Base-by-base conservation (phyloP, 2,329 filamentous ascomycete species). In the Myriosclerotinia scirpicola region DNA sequence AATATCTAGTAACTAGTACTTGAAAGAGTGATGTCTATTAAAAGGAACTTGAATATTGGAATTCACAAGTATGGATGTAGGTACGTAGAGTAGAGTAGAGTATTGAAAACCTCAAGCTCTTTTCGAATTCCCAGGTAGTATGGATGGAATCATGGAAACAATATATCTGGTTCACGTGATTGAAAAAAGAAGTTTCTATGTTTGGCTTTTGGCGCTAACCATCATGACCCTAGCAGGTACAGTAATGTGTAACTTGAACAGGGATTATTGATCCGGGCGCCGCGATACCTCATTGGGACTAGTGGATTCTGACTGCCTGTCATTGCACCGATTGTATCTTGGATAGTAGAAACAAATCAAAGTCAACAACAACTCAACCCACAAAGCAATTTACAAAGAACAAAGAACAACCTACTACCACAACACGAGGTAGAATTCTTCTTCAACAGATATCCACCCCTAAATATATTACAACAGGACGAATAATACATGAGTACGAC, bases 351-450 rank as follows among this genome's bases (percentile, higher is more conserved):
- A 40, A 44, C 26, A 42, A 52, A 36, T 66, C 56, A 67, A 44
- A 44, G 56, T 48, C 53, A 48, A 36, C 42, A n/a, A 53, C 3
- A 8, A 64, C n/a, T 67, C 50, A 62, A 63, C 38, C n/a, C 38
- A 63, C 26, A 48, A 44, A 53, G 66, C 46, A 55, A 54, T 36
- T 48, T 36, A 60, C 17, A 36, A 36, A 48, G 12, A 48, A 48
- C 56, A 60, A 60, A 60, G 56, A 22, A 48, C 42, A 48, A 38
- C 22, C 56, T 36, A 60, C 30, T 22, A 38, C 30, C 56, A 60
- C 56, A 9, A 46, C n/a, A 48, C 12, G 34, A 48, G 30, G 56
- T n/a, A 36, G 14, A 26, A 15, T 22, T 11, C 15, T 38, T 5
- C 30, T 22, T 59, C 30, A n/a, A 36, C 4, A 17, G 5, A 15